phyloP scores from a whole-genome alignment of 169 alveolate species.

The Babesia gibsoni region DNA sequence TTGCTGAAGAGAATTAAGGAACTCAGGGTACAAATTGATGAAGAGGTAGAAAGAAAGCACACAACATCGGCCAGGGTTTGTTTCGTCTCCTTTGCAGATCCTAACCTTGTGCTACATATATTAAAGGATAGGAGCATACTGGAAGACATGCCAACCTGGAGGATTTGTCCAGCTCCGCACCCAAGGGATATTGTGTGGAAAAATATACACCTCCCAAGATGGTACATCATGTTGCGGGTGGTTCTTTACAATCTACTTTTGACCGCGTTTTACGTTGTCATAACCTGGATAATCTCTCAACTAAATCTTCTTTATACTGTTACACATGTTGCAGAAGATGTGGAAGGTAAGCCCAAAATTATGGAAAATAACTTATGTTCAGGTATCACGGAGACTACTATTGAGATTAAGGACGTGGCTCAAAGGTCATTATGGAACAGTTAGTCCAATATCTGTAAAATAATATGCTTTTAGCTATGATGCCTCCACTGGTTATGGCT shows the following conservation, averaged over 20 bases:
- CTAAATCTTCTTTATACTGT: conserved; percentile 47
- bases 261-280: conserved; percentile 26
- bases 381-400: neutral
- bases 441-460: neutral
- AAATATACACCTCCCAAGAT: conserved; percentile 33
- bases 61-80: conserved; percentile 44
- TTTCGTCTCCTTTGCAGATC: conserved; percentile 63
- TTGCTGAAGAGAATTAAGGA: conserved; percentile 31
- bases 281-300: conserved; percentile 47
- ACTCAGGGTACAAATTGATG: conserved; percentile 38
- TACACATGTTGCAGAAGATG: conserved; percentile 7
- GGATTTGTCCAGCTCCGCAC: conserved; percentile 67
- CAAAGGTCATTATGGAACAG: conserved; percentile 60
- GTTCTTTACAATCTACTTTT: conserved; percentile 20
- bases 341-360: neutral
- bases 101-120: conserved; percentile 60
- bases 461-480: conserved; percentile 5
- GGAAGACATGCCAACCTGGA: conserved; percentile 56
- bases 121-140: conserved; percentile 47
- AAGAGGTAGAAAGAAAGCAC: conserved; percentile 42
- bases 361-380: neutral
- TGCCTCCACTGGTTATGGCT: conserved; percentile 57
- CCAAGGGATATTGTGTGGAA: conserved; percentile 63
- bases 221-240: conserved; percentile 22
- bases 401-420: conserved; percentile 18